Base-by-base conservation (phyloP, 805 yeast species). In the Clavispora asparagi region DNA sequence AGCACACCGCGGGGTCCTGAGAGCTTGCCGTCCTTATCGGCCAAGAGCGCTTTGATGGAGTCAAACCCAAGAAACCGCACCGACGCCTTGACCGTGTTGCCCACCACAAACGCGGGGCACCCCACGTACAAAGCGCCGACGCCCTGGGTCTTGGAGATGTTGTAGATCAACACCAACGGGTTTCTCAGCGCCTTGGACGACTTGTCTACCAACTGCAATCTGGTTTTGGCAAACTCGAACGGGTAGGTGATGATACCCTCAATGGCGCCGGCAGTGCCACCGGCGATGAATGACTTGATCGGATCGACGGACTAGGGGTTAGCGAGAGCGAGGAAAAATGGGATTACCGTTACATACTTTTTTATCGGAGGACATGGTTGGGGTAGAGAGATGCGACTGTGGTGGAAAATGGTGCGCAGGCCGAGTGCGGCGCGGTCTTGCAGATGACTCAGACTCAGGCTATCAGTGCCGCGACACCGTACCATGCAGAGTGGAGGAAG, bases 61-160 rank as follows among this genome's bases (percentile, higher is more conserved):
- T 94, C 99, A 59, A 88, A 92, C 2, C 97, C 98, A 13, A 92
- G 73, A 65, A 92, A 92, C 52, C 99, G 76, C 2, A 92, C 92
- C n/a, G 95, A 87, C 0, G 98, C 98, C 65, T 94, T 92, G 46
- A 87, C 94, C 0, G 98, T 91, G 64, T 92, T 92, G 33, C 99
- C 99, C 32, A 91, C 85, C 29, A 92, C 95, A 60, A 90, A 88
- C 0, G 97, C 96, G 1, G 97, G 95, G 72, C 98, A 92, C 13
- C 99, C 99, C 6, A 91, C 91, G 63, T 92, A 92, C 41, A 92
- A 68, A 0, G 97, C 73, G 6, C 79, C 70, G 0, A 85, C 63
- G 19, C 99, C 98, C 62, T 91, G 96, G 3, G 79, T 76, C 55
- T 74, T 81, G 13, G 87, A 90, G 7, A 87, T 81, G 46, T 79